These are phyloP conservation scores for Chamaecrista fasciculata DNA, from an alignment of 306 rosid species.

Conservation along the genomic window DNA sequence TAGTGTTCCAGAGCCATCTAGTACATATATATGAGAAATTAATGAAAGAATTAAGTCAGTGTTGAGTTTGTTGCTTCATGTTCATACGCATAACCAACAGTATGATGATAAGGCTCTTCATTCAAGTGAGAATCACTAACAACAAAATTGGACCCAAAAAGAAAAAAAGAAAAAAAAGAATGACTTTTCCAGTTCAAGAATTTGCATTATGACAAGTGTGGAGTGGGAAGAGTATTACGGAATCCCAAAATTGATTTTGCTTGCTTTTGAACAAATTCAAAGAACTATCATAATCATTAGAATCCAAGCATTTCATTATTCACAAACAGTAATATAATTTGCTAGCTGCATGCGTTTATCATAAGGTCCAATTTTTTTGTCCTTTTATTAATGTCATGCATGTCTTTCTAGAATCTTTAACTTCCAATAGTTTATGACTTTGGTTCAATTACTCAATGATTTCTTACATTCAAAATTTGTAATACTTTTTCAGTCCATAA, in stretches of 20 bases:
- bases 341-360: constrained; percentile 45
- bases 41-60: constrained; percentile 21
- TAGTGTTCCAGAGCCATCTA: no score
- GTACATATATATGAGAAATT: constrained; percentile 32
- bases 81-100: constrained; percentile 46
- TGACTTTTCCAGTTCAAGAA: constrained; percentile 40
- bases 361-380: constrained; percentile 13
- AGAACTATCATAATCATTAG: constrained; percentile 32
- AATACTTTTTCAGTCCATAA: no score
- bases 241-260: constrained; percentile 22
- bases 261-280: constrained; percentile 41
- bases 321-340: constrained; percentile 38
- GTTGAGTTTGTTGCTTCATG: constrained; percentile 35
- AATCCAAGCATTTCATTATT: constrained; percentile 25
- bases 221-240: constrained; percentile 31
- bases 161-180: constrained; percentile 24
- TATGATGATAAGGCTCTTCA: constrained; percentile 41
- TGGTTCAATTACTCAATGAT: no score
- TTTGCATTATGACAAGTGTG: constrained; percentile 24
- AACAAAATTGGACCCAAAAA: constrained; percentile 33
- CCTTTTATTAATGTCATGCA: no score
- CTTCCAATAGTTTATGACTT: no score
- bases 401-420: neutral
- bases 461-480: no score
- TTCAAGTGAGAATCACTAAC: constrained; percentile 25